These are phyloP conservation scores for Leccinum pellstonianum DNA, from an alignment of 768 basidiomycete genomes.

Conservation along the genomic window DNA sequence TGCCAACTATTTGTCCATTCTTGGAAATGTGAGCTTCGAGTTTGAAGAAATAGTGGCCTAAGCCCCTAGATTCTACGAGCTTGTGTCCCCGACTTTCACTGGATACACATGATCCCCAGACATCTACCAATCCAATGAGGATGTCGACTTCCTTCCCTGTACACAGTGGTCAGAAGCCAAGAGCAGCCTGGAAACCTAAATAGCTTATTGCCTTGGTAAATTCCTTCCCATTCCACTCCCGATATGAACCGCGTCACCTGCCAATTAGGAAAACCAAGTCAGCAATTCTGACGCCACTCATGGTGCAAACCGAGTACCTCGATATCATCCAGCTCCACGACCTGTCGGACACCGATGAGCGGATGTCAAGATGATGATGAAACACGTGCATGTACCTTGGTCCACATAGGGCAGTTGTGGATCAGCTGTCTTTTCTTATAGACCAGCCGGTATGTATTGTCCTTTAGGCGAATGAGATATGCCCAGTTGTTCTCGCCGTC, in stretches of 20 bases:
- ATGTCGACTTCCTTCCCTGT: slow-evolving; percentile 30
- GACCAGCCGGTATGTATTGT: slow-evolving; percentile 25
- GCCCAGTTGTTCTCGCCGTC: slow-evolving; percentile 36
- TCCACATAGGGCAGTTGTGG: slow-evolving; percentile 28
- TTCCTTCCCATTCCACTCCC: slow-evolving; percentile 29
- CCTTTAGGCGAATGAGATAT: slow-evolving; percentile 32
- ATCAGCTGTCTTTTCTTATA: slow-evolving; percentile 27
- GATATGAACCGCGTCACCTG: slow-evolving; percentile 27
- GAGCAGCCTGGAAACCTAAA: background rate
- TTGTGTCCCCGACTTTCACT: slow-evolving; percentile 30
- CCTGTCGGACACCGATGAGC: slow-evolving; percentile 20
- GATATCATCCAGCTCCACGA: slow-evolving; percentile 32
- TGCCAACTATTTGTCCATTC: slow-evolving; percentile 30
- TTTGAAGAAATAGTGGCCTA: slow-evolving; percentile 31
- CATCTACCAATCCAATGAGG: slow-evolving; percentile 27
- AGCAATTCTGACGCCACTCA: background rate
- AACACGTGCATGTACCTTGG: slow-evolving; percentile 20
- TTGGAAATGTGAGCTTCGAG: slow-evolving; percentile 30
- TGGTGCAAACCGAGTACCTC: slow-evolving; percentile 18
- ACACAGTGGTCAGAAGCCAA: background rate
- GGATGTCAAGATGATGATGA: background rate
- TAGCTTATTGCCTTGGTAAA: slow-evolving; percentile 23
- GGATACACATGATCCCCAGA: slow-evolving; percentile 25
- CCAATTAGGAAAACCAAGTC: background rate
- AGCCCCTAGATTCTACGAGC: slow-evolving; percentile 28